Conservation (phyloP, 352 stramenopile genomes). For the Phytopythium vexans region DNA sequence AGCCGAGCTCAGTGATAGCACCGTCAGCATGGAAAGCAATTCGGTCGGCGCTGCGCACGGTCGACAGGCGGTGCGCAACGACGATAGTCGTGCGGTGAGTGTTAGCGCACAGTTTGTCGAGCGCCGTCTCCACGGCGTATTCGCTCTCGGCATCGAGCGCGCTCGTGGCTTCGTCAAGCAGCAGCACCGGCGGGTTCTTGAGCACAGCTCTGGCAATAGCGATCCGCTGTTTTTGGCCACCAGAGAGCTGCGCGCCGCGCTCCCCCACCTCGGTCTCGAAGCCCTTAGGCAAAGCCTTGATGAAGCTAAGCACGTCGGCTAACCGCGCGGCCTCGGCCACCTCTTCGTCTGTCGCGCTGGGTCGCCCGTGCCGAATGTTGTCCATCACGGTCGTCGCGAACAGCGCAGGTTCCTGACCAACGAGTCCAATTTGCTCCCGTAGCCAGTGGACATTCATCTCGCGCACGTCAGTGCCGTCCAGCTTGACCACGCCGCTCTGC, state of each 20-base stretch:
- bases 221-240: slow-evolving; percentile 89
- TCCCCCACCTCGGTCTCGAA: slow-evolving; percentile 91
- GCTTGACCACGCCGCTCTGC: slow-evolving; percentile 22
- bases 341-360: slow-evolving; percentile 1
- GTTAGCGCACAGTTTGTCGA: slow-evolving; percentile 46
- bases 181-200: slow-evolving; percentile 82
- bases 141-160: slow-evolving; percentile 84
- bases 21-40: slow-evolving; percentile 96
- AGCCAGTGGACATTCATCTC: slow-evolving; percentile 58
- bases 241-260: slow-evolving; percentile 65
- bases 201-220: slow-evolving; percentile 88
- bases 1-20: slow-evolving; percentile 90
- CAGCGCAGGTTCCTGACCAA: slow-evolving; percentile 87
- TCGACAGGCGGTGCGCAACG: slow-evolving; percentile 93
- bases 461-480: slow-evolving; percentile 59
- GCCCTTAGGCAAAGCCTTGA: slow-evolving; percentile 68
- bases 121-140: slow-evolving; percentile 72
- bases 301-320: slow-evolving; percentile 44
- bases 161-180: slow-evolving; percentile 91
- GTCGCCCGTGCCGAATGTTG: slow-evolving; percentile 12
- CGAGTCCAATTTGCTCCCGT: slow-evolving; percentile 66
- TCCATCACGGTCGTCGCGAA: slow-evolving; percentile 57
- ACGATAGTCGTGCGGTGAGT: slow-evolving; percentile 87
- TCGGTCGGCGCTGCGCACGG: slow-evolving; percentile 90
- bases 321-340: slow-evolving; percentile 3